phyloP scores from a whole-genome alignment of 306 rosid species.

The Bauhinia variegata region DNA sequence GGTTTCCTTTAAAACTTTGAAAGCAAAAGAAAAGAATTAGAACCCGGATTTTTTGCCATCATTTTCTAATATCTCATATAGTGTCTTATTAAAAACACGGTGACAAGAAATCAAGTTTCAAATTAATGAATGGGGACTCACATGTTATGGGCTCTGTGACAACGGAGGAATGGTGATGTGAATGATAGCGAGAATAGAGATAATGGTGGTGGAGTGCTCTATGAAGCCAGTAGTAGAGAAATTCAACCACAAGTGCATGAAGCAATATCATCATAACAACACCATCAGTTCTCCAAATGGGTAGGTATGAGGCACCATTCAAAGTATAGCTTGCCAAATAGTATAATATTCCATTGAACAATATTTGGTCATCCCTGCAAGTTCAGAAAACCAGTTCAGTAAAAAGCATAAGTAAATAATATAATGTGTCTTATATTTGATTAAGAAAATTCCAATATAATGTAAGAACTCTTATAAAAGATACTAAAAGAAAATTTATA shows the following conservation, averaged over 20 bases:
- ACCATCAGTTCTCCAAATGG: constrained; percentile 43
- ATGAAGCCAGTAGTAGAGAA: constrained; percentile 52
- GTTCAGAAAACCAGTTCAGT: too few species aligned
- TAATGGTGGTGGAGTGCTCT: constrained; percentile 56
- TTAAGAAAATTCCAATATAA: too few species aligned
- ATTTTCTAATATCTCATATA: too few species aligned
- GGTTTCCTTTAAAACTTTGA: not conserved
- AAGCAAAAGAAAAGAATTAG: not conserved
- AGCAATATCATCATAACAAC: constrained; percentile 26
- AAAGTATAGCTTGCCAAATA: not conserved
- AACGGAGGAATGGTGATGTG: constrained; percentile 5
- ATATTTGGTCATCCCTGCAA: constrained; percentile 49
- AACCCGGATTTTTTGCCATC: too few species aligned
- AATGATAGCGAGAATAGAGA: constrained; percentile 55
- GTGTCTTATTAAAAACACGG: too few species aligned
- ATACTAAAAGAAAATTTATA: too few species aligned
- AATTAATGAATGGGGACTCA: not conserved
- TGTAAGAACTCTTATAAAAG: too few species aligned
- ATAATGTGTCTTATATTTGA: too few species aligned
- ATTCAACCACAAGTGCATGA: constrained; percentile 48
- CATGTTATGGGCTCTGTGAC: not conserved
- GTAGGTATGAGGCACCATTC: constrained; percentile 5
- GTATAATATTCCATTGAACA: constrained; percentile 35
- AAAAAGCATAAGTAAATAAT: too few species aligned
- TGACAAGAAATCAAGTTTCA: not conserved